Evolutionary conservation across 1,139 yeast genomes (phyloP).

Genomic region (Yueomyces sp.): DNA sequence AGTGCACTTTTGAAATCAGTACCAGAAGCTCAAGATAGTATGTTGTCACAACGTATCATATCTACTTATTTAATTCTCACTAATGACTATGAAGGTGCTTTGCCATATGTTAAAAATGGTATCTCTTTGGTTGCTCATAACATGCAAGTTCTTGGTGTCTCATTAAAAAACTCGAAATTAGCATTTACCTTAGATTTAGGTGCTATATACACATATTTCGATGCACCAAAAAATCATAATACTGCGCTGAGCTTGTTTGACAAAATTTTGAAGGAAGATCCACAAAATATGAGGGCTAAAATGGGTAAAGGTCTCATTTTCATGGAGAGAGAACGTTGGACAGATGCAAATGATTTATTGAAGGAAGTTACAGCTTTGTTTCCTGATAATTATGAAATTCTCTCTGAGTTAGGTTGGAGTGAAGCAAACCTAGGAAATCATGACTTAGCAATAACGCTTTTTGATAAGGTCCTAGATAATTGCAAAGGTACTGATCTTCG

Average conservation of each 20-base stretch:
- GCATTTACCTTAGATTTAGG: slow-evolving; percentile 61
- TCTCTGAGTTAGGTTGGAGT: slow-evolving; percentile 74
- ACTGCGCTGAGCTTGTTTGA: slow-evolving; percentile 67
- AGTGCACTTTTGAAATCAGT: slow-evolving; percentile 44
- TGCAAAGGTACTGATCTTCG: slow-evolving; percentile 40
- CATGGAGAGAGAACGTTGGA: slow-evolving; percentile 49
- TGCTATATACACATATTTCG: slow-evolving; percentile 66
- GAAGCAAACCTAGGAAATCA: slow-evolving; percentile 40
- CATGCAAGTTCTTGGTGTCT: slow-evolving; percentile 34
- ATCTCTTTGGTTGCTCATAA: slow-evolving; percentile 41
- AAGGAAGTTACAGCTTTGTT: slow-evolving; percentile 35
- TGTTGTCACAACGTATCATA: slow-evolving; percentile 54
- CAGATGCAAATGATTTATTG: slow-evolving; percentile 42
- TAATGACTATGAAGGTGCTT: slow-evolving; percentile 53
- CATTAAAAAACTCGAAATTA: slow-evolving; percentile 39
- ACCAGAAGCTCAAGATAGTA: slow-evolving; percentile 33
- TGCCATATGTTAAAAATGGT: slow-evolving; percentile 51
- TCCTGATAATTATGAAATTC: slow-evolving; percentile 49
- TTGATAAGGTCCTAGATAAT: slow-evolving; percentile 32
- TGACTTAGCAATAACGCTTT: slow-evolving; percentile 41
- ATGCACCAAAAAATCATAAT: slow-evolving; percentile 78
- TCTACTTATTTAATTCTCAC: slow-evolving; percentile 47
- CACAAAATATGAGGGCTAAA: slow-evolving; percentile 45
- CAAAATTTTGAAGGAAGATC: slow-evolving; percentile 39
- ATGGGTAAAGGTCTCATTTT: slow-evolving; percentile 75